Base-by-base conservation (phyloP, 2,329 filamentous ascomycete species). In the Exophiala xenobiotica region DNA sequence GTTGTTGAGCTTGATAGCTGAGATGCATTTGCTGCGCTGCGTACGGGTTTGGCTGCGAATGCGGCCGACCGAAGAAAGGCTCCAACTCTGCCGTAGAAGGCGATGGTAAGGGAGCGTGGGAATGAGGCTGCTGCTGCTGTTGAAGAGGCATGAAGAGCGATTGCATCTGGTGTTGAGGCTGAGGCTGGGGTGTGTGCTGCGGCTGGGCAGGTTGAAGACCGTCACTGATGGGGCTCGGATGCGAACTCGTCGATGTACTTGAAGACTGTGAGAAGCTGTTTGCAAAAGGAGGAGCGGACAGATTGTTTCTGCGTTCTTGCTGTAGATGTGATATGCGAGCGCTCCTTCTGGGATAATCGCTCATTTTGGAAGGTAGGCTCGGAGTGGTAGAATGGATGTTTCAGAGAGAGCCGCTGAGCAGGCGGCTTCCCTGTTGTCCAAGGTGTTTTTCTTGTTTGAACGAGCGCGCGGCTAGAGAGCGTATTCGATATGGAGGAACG, bases 211-310 rank as follows among this genome's bases (percentile, higher is more conserved):
- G 51, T 29, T 57, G 51, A 19, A 60, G 42, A 24, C 18, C 47
- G 41, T 61, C 55, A 46, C 49, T 59, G 46, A 57, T 47, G 3
- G 61, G 61, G 40, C 60, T 62, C 6, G 61, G 59, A 49, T 60
- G 58, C 8, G 59, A 60, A 46, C 55, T 60, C n/a, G 59, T 56
- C n/a, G 59, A 58, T 7, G 52, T 46, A 47, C 59, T 62, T 24
- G 61, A 63, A 14, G 58, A 46, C 24, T 57, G 56, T 6, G 61
- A 62, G 37, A 49, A 59, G 40, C 8, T 51, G 18, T 45, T 40
- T 8, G 47, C 16, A 31, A 57, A 60, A 2, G 48, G 19, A 44
- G 53, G 46, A 37, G 53, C 26, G 26, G 58, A 26, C 7, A 49
- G 54, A 46, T 24, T 47, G 18, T 26, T 46, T 51, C 37, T 53